Evolutionary conservation across 2,329 filamentous ascomycete genomes (phyloP).

Genomic region (Colletotrichum sp.): DNA sequence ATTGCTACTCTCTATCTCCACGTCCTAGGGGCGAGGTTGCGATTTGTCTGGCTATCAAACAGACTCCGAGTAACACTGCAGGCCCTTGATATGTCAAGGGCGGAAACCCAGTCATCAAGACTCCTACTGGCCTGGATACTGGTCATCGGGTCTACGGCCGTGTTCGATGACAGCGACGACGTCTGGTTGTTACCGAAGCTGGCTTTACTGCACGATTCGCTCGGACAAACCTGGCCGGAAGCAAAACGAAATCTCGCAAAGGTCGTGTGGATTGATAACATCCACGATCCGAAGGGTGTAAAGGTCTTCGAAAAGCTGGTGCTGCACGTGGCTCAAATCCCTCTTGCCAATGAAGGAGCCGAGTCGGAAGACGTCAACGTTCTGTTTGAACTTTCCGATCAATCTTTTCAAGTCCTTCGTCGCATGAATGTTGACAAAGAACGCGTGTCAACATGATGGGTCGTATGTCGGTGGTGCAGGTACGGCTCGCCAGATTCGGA

Average conservation of each 20-base stretch:
- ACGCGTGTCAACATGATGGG: background rate
- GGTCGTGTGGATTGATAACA: slow-evolving; percentile 29
- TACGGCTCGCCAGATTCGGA: background rate
- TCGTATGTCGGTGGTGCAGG: background rate
- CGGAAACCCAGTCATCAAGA: slow-evolving; percentile 21
- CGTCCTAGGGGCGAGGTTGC: slow-evolving; percentile 20
- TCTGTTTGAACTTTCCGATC: background rate
- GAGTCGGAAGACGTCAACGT: background rate
- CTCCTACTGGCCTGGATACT: slow-evolving; percentile 26
- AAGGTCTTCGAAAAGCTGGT: slow-evolving; percentile 12
- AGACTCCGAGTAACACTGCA: background rate
- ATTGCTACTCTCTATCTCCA: slow-evolving; percentile 31
- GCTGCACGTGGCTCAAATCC: background rate
- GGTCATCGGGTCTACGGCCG: slow-evolving; percentile 25
- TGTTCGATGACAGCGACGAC: slow-evolving; percentile 22
- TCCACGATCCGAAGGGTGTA: slow-evolving; percentile 26
- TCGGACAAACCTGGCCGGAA: slow-evolving; percentile 24
- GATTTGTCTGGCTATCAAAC: slow-evolving; percentile 4
- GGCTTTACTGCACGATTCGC: background rate
- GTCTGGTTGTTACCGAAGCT: slow-evolving; percentile 26
- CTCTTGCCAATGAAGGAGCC: background rate
- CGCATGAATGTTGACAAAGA: background rate
- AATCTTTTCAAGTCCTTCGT: background rate
- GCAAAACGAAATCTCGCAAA: slow-evolving; percentile 21
- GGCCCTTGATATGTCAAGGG: background rate